Evolutionary conservation across 2,329 filamentous ascomycete species (phyloP).

Genomic region (Exserohilum rostratum): DNA sequence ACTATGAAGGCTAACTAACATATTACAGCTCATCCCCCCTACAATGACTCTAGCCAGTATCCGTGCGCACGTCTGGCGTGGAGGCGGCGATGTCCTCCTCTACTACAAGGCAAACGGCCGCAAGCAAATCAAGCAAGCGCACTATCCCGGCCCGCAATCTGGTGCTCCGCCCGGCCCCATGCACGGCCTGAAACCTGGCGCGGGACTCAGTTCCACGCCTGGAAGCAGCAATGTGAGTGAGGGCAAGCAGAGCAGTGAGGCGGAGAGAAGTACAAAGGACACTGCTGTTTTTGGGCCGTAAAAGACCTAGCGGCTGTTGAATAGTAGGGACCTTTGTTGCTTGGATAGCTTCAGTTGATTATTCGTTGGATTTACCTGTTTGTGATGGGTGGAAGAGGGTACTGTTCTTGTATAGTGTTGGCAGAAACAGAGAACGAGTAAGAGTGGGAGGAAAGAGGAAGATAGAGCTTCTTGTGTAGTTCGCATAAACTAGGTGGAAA

Average conservation of each 20-base stretch:
- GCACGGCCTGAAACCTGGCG: slow-evolving; percentile 10
- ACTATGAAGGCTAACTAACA: not conserved
- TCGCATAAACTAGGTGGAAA: not conserved
- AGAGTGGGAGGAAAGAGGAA: too few relatives aligned
- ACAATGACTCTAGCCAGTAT: slow-evolving; percentile 95
- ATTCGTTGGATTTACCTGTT: too few relatives aligned
- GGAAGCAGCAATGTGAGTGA: slow-evolving; percentile 38
- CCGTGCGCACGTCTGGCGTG: slow-evolving; percentile 90
- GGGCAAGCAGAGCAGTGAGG: slow-evolving; percentile 43
- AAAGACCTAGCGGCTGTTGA: not conserved
- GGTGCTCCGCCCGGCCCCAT: slow-evolving; percentile 10
- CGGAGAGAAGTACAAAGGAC: slow-evolving; percentile 28
- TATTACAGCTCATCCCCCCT: slow-evolving; percentile 66
- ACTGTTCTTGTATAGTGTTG: too few relatives aligned
- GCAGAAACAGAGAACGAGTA: too few relatives aligned
- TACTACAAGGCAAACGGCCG: slow-evolving; percentile 92
- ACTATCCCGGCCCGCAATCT: slow-evolving; percentile 25
- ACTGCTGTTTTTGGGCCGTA: slow-evolving; percentile 26
- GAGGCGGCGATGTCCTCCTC: slow-evolving; percentile 88
- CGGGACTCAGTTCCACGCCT: slow-evolving; percentile 11
- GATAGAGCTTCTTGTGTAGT: not conserved
- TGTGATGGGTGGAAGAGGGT: too few relatives aligned
- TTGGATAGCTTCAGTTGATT: not conserved
- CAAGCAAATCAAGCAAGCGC: slow-evolving; percentile 60
- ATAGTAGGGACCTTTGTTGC: not conserved